Conservation (phyloP, 2,329 filamentous ascomycete species). For the Fusarium mexicanum region DNA sequence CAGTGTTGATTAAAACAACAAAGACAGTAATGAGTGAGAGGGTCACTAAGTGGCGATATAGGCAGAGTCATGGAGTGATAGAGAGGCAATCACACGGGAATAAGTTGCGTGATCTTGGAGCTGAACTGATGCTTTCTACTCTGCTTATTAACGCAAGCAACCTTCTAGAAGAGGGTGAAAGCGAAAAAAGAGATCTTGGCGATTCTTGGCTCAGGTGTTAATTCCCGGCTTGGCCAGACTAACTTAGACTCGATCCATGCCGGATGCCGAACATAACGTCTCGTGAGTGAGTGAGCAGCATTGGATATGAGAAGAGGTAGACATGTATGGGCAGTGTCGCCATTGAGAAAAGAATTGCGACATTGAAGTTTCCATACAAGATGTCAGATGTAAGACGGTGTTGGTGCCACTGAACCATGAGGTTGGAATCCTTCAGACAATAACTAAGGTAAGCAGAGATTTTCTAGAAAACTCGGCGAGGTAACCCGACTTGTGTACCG, state of each 20-base stretch:
- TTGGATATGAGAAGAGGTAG: not conserved
- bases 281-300: not conserved
- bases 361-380: not conserved
- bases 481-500: slow-evolving; percentile 2
- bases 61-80: not conserved
- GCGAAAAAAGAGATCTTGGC: slow-evolving; percentile 5
- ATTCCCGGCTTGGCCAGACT: slow-evolving; percentile 22
- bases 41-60: not conserved
- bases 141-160: not conserved
- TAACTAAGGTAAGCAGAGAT: not conserved
- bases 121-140: not conserved
- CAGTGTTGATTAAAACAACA: not conserved
- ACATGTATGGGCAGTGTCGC: slow-evolving; percentile 8
- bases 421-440: not conserved
- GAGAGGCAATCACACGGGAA: not conserved
- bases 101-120: not conserved
- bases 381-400: not conserved
- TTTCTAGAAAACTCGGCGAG: not conserved
- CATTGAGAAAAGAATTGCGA: slow-evolving; percentile 10
- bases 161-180: not conserved
- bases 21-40: not conserved
- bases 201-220: not conserved
- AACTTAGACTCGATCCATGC: not conserved
- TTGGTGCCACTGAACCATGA: not conserved
- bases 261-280: not conserved